Evolutionary conservation across 176 grass and related monocot genomes (phyloP).

Genomic region (Phyllostachys edulis): DNA sequence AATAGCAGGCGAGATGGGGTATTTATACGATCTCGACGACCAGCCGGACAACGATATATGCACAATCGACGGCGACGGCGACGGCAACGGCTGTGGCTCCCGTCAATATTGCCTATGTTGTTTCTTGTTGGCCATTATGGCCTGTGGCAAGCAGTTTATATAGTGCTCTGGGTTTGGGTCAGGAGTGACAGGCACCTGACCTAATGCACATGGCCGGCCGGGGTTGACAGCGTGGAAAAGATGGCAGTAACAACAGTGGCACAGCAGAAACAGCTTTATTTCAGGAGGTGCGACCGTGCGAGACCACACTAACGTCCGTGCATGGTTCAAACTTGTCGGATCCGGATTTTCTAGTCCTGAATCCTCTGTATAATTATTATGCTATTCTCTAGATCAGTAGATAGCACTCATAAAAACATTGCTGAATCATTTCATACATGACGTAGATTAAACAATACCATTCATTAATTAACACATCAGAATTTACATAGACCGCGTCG

Average conservation of each 20-base stretch:
- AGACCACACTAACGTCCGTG: slow-evolving; percentile 4
- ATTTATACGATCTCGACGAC: slow-evolving; percentile 48
- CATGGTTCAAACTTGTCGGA: background rate
- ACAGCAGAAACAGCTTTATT: background rate
- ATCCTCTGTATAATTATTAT: too few species aligned
- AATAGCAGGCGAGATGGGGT: background rate
- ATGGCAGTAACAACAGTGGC: background rate
- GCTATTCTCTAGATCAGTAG: too few species aligned
- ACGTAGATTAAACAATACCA: too few species aligned
- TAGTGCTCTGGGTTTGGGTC: slow-evolving; percentile 21
- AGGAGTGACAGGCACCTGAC: slow-evolving; percentile 24
- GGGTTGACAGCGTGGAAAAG: slow-evolving; percentile 21
- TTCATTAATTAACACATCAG: too few species aligned
- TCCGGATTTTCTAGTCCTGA: too few species aligned
- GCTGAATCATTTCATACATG: too few species aligned
- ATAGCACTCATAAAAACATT: too few species aligned
- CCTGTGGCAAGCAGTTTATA: slow-evolving; percentile 33
- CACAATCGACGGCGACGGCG: slow-evolving; percentile 18
- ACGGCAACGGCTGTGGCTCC: too few species aligned
- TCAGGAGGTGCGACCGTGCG: background rate
- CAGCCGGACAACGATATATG: slow-evolving; percentile 40
- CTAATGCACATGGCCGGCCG: background rate
- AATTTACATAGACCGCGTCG: too few species aligned
- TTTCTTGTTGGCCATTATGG: slow-evolving; percentile 62
- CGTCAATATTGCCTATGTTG: slow-evolving; percentile 34